Evolutionary conservation across 805 yeast species (phyloP), one percentile per base, ranked within the genome.

Genomic region (Ogataea ramenticola): DNA sequence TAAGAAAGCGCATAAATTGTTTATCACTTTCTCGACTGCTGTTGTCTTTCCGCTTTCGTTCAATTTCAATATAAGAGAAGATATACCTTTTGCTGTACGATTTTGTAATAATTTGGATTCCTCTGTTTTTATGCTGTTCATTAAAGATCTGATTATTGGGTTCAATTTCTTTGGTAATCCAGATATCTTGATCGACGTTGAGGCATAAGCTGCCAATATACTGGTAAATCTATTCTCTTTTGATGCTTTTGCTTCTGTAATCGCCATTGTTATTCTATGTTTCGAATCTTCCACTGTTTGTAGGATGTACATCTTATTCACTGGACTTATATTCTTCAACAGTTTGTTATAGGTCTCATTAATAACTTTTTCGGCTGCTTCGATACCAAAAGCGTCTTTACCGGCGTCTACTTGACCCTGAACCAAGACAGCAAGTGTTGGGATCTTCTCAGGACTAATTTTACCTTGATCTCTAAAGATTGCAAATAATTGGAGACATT

Each of bases 321-420:
- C 73, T 4, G 96, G 79, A 15, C 83, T 70, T 54, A 93, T 64
- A 9, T 74, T 60, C 45, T 75, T 77, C 50, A 79, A 66, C 49
- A 88, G 65, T 55, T 82, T 82, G n/a, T 74, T 76, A 56, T 77
- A 87, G 7, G 79, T 76, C 34, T 80, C 86, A 35, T 68, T 67
- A 29, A 82, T 54, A 1, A 89, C 74, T 49, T 77, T 75, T 45
- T 84, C 84, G 1, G 96, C 97, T 48, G 77, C 75, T 36, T 75
- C 84, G 35, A 93, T 60, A 15, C 88, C 77, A 64, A 93, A 93
- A 0, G 97, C 98, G 54, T 83, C 89, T 1, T 95, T 88, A 2
- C 96, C 97, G 2, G 97, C 96, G 47, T 86, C 95, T 1, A 79
- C 71, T 58, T 93, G 98, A 31, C 99, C 99, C 61, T 89, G 91